phyloP scores from a whole-genome alignment of 1,284 basidiomycete genomes.

The Trichosporon sp. region DNA sequence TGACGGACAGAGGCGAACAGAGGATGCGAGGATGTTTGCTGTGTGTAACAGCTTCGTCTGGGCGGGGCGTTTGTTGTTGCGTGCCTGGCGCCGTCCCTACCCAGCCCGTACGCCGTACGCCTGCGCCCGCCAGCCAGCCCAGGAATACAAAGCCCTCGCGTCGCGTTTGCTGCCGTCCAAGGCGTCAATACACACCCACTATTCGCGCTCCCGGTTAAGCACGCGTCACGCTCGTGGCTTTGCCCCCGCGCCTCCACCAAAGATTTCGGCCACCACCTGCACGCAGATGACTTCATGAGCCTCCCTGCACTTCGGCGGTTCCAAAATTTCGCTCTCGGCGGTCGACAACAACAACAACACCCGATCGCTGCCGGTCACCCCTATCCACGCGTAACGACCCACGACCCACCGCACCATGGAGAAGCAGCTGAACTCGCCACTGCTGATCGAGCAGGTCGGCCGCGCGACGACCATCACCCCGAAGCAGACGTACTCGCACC shows the following conservation, averaged over 20 bases:
- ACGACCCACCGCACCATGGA: slow-evolving; percentile 32
- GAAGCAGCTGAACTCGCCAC: slow-evolving; percentile 41
- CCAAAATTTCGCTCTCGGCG: slow-evolving; percentile 4
- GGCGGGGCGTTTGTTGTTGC: background rate
- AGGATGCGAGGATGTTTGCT: background rate
- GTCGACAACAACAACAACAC: background rate
- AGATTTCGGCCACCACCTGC: background rate
- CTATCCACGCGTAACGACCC: no score
- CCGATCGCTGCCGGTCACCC: background rate
- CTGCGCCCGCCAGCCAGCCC: no score
- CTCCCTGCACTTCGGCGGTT: background rate
- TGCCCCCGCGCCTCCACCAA: background rate
- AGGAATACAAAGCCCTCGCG: background rate
- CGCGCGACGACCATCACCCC: slow-evolving; percentile 29
- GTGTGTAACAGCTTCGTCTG: background rate
- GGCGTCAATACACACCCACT: background rate
- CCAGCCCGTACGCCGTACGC: no score
- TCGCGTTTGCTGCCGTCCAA: background rate
- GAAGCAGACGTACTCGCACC: slow-evolving; percentile 30
- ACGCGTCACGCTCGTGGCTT: background rate
- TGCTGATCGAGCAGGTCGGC: slow-evolving; percentile 37
- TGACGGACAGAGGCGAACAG: background rate
- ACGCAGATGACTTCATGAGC: background rate
- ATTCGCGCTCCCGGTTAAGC: background rate
- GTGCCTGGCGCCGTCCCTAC: background rate